These are phyloP conservation scores for Aspergillus fischeri DNA, from an alignment of 2,329 filamentous ascomycete species.

Conservation along the genomic window DNA sequence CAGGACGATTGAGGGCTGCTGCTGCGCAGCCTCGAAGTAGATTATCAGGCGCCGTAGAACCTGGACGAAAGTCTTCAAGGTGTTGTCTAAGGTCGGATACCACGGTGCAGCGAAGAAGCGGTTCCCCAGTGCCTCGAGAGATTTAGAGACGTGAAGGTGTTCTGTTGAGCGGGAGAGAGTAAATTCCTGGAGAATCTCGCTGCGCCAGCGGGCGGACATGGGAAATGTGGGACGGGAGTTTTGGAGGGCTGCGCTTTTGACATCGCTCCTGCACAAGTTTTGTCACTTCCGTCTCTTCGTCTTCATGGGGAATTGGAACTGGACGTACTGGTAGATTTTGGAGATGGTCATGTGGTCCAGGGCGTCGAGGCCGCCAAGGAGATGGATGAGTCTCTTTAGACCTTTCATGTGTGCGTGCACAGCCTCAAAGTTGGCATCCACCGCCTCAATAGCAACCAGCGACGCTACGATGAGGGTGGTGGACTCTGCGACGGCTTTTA, in stretches of 20 bases:
- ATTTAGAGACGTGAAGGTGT: background rate
- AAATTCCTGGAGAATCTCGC: slow-evolving; percentile 10
- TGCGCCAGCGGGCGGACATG: slow-evolving; percentile 11
- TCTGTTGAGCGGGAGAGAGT: slow-evolving; percentile 3
- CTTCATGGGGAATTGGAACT: background rate
- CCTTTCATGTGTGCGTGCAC: slow-evolving; percentile 13
- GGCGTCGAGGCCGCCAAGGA: slow-evolving; percentile 12
- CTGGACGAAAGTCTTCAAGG: slow-evolving; percentile 1
- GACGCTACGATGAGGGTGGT: slow-evolving; percentile 15
- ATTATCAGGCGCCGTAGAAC: slow-evolving; percentile 9
- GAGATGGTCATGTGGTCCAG: slow-evolving; percentile 14
- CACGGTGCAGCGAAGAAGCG: slow-evolving; percentile 6
- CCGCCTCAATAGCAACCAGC: slow-evolving; percentile 12
- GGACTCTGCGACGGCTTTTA: slow-evolving; percentile 11
- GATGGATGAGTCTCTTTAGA: slow-evolving; percentile 9
- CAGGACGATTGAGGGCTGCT: slow-evolving; percentile 3
- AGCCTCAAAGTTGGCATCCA: slow-evolving; percentile 14
- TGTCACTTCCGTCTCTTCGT: background rate
- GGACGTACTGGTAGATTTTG: slow-evolving; percentile 15
- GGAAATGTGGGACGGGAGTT: slow-evolving; percentile 6
- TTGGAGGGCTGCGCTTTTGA: slow-evolving; percentile 8
- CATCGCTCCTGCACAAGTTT: slow-evolving; percentile 3
- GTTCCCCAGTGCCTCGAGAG: slow-evolving; percentile 2
- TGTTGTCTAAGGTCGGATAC: background rate
- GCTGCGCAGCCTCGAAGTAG: slow-evolving; percentile 12